Evolutionary conservation across 1,284 basidiomycete genomes (phyloP).

Genomic region (Cryptococcus hybrid): DNA sequence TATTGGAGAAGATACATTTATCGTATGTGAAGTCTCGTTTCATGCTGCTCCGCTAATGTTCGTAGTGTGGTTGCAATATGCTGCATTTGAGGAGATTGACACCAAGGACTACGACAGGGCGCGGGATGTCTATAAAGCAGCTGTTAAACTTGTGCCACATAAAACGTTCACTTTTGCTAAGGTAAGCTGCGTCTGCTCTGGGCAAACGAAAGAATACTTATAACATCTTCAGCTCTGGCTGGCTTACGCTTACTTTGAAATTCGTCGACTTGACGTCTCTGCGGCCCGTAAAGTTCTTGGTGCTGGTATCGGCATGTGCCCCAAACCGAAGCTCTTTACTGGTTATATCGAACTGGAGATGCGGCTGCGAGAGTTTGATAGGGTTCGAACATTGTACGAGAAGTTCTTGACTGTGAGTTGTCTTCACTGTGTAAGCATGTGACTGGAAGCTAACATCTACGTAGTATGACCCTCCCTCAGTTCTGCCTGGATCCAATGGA

Average conservation of each 20-base stretch:
- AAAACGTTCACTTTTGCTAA: conserved; percentile 98
- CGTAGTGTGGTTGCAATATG: conserved; percentile 86
- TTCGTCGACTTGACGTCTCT: conserved; percentile 76
- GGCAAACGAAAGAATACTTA: background rate
- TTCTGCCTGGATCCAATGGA: conserved; percentile 94
- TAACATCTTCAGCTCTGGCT: conserved; percentile 63
- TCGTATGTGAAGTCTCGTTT: conserved; percentile 18
- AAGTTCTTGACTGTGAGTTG: conserved; percentile 82
- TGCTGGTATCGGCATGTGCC: conserved; percentile 88
- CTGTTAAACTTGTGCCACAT: conserved; percentile 85
- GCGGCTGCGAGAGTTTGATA: conserved; percentile 78
- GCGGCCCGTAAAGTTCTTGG: conserved; percentile 90
- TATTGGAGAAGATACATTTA: conserved; percentile 89
- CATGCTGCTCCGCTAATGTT: background rate
- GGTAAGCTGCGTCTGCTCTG: conserved; percentile 20
- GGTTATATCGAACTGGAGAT: conserved; percentile 90
- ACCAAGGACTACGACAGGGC: conserved; percentile 83
- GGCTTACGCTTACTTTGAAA: conserved; percentile 87
- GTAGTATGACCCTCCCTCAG: conserved; percentile 83
- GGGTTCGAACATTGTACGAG: conserved; percentile 87
- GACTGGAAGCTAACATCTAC: conserved; percentile 7
- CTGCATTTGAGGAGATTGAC: conserved; percentile 95
- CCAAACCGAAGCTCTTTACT: conserved; percentile 91
- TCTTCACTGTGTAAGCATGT: background rate
- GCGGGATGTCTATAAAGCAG: conserved; percentile 90